Conservation (phyloP, 768 basidiomycete species). For the Scleroderma bovista region DNA sequence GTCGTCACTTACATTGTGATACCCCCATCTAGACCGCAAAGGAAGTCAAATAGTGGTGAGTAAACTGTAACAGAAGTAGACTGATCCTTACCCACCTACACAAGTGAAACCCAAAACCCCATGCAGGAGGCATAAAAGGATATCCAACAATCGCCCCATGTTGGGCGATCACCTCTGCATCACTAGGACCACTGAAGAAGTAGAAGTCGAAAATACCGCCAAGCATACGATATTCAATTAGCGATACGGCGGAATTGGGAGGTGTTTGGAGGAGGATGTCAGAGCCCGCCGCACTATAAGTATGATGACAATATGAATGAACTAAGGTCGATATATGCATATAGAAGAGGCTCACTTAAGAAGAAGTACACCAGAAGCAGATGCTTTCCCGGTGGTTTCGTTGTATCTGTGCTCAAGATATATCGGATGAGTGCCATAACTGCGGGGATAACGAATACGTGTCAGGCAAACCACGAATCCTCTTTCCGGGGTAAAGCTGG, state of each 20-base stretch:
- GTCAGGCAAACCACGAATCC: too few relatives aligned
- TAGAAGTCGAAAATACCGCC: slow-evolving; percentile 78
- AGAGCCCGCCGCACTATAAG: slow-evolving; percentile 55
- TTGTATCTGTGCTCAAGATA: slow-evolving; percentile 73
- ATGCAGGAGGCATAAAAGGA: slow-evolving; percentile 67
- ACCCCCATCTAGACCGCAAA: slow-evolving; percentile 38
- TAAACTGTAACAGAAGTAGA: too few relatives aligned
- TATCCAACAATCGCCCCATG: slow-evolving; percentile 62
- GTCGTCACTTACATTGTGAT: slow-evolving; percentile 49
- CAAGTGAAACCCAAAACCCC: slow-evolving; percentile 77
- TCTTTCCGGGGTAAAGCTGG: neutral
- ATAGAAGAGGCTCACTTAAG: slow-evolving; percentile 43
- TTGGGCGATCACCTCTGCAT: slow-evolving; percentile 61
- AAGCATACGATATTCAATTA: slow-evolving; percentile 67
- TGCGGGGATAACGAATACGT: slow-evolving; percentile 16
- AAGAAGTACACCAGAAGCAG: slow-evolving; percentile 73
- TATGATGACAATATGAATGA: slow-evolving; percentile 7
- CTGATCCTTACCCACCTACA: slow-evolving; percentile 39
- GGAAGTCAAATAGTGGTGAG: too few relatives aligned
- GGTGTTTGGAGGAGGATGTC: slow-evolving; percentile 68
- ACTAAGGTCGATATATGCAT: neutral
- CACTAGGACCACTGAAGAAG: slow-evolving; percentile 55
- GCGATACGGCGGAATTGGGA: slow-evolving; percentile 44
- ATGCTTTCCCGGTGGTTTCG: slow-evolving; percentile 40
- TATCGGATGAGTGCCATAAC: slow-evolving; percentile 69